Evolutionary conservation across 495 filamentous ascomycete genomes (phyloP), one percentile per base, ranked within the genome.

Genomic region (Barbatosphaeria neglecta): DNA sequence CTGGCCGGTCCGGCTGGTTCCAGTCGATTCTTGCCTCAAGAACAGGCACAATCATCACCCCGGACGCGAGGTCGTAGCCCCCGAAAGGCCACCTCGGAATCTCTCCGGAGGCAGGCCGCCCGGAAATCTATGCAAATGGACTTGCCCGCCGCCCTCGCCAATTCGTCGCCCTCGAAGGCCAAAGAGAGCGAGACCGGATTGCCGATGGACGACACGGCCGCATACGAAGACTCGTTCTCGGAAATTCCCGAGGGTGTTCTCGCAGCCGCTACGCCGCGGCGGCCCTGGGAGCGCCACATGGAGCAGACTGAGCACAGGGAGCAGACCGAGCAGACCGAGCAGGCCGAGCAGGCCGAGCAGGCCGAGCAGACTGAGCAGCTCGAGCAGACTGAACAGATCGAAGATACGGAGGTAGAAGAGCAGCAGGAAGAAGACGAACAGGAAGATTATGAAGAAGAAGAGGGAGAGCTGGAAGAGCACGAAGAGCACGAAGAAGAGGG

Each of bases 281-380:
- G 61, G 22, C 23, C 41, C 4, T 53, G 50, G n/a, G 41, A 49
- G 37, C 28, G 48, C 1, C 37, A 41, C 17, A 11, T 31, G 0
- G 54, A 53, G 31, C 17, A 27, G 2, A 46, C 47, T 23, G 48
- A 45, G 9, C 44, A 49, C 37, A 44, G 18, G 17, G 27, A 0
- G 54, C 52, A 37, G 18, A 33, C 1, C n/a, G 50, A 49, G 22
- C 44, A 47, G 2, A 8, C 27, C 9, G 15, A 13, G 8, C 27
- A 31, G 27, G 9, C n/a, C n/a, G n/a, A n/a, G n/a, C 48, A 69
- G 72, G 60, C 62, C 75, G 50, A 64, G 67, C 56, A 77, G 73
- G 37, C 74, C 73, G 74, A 75, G 43, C 69, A 76, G 55, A 76
- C 73, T 25, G 70, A 73, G 43, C 76, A 73, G 27, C 73, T 73